Evolutionary conservation across 2,329 filamentous ascomycete species (phyloP).

Genomic region (Nannizziopsis arthrosporioides): DNA sequence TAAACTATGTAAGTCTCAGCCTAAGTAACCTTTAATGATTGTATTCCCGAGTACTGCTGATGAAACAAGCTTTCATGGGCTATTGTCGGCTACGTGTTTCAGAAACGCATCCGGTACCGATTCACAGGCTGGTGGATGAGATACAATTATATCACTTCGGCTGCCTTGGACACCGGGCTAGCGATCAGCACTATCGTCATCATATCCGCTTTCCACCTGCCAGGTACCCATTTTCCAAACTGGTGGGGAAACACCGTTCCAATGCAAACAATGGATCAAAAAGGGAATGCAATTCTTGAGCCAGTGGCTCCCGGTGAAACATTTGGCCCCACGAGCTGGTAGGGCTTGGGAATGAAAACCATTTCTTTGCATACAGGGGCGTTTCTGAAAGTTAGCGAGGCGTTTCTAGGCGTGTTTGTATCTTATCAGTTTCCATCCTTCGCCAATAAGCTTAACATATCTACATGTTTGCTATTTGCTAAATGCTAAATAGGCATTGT

Average conservation of each 20-base stretch:
- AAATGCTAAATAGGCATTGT: background rate
- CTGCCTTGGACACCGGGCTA: constrained; percentile 57
- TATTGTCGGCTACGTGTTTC: constrained; percentile 55
- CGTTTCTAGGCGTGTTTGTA: background rate
- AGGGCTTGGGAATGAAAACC: background rate
- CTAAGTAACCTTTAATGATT: background rate
- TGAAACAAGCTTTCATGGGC: constrained; percentile 49
- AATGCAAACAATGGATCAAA: constrained; percentile 49
- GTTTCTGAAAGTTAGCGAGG: background rate
- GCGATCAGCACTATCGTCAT: constrained; percentile 56
- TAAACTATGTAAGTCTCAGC: constrained; percentile 43
- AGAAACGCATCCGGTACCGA: constrained; percentile 53
- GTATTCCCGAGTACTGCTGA: background rate
- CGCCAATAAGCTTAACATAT: too few species aligned
- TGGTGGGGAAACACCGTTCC: constrained; percentile 61
- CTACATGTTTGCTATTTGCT: background rate
- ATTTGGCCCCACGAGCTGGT: constrained; percentile 51
- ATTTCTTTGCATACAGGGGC: background rate
- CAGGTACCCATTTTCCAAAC: constrained; percentile 41
- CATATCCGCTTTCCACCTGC: constrained; percentile 56
- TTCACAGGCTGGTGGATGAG: constrained; percentile 64
- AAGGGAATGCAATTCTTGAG: constrained; percentile 48
- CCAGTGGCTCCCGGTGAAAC: constrained; percentile 43
- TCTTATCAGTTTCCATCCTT: too few species aligned
- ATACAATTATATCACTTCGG: constrained; percentile 66